A percentile compares a stretch with the other conserved stretches of the same genome.
Evolutionary conservation across 176 grass and related monocot species (phyloP).

Genomic region (Elymus sibiricus): DNA sequence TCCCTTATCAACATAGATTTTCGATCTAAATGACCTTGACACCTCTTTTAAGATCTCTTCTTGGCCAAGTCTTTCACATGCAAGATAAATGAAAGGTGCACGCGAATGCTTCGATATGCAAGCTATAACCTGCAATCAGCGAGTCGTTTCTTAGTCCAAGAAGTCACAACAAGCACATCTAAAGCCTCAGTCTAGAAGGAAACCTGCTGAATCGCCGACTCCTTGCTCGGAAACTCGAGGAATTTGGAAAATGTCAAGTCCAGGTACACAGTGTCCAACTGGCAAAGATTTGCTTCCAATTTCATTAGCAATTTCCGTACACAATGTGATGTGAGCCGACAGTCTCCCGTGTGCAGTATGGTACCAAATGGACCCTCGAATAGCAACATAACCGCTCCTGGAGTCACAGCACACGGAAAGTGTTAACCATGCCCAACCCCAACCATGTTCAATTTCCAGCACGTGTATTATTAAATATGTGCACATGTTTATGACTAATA

Average conservation of each 20-base stretch:
- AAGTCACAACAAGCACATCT: neutral
- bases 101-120: too few relatives aligned
- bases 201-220: slow-evolving; percentile 85
- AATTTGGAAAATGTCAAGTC: slow-evolving; percentile 81
- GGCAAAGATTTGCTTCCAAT: slow-evolving; percentile 8
- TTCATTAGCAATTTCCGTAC: slow-evolving; percentile 64
- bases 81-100: too few relatives aligned
- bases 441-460: neutral
- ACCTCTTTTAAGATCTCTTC: too few relatives aligned
- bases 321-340: slow-evolving; percentile 60
- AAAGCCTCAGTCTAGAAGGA: slow-evolving; percentile 5
- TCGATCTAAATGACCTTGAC: too few relatives aligned
- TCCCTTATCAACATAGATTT: too few relatives aligned
- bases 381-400: slow-evolving; percentile 82
- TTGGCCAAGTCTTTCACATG: too few relatives aligned
- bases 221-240: slow-evolving; percentile 65
- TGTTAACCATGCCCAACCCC: neutral
- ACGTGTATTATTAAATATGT: too few relatives aligned
- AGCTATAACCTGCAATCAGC: too few relatives aligned
- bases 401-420: neutral
- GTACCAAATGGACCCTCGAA: slow-evolving; percentile 86
- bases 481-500: neutral
- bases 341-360: slow-evolving; percentile 83
- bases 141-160: too few relatives aligned
- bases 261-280: slow-evolving; percentile 66